Evolutionary conservation across 495 filamentous ascomycete species (phyloP).

Genomic region (Penicillium longicatenatum): DNA sequence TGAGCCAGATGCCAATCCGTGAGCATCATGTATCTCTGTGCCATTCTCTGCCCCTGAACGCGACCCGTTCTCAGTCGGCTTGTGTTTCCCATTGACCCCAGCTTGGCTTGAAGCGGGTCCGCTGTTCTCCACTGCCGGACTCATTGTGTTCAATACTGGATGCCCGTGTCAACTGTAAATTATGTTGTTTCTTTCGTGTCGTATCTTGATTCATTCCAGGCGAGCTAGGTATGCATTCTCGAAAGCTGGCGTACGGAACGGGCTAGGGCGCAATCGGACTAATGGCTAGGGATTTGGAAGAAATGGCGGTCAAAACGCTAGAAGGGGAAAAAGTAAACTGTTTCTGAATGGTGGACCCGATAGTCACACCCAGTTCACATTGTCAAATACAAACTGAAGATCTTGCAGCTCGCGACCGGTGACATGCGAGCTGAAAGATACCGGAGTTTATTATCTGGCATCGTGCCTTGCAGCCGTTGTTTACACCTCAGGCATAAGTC

Average conservation of each 20-base stretch:
- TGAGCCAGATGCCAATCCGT: slow-evolving; percentile 2
- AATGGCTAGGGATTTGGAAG: neutral
- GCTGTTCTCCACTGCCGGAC: slow-evolving; percentile 9
- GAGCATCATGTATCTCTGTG: neutral
- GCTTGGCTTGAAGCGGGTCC: slow-evolving; percentile 8
- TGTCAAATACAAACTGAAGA: neutral
- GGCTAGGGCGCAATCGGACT: slow-evolving; percentile 2
- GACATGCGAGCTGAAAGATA: neutral
- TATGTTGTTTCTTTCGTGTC: neutral
- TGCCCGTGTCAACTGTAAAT: neutral
- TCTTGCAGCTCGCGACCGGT: neutral
- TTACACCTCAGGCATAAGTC: neutral
- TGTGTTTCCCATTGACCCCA: slow-evolving; percentile 6
- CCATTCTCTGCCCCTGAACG: neutral
- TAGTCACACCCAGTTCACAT: slow-evolving; percentile 2
- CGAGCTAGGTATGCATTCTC: neutral
- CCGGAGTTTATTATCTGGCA: slow-evolving; percentile 1
- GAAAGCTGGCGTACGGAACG: neutral
- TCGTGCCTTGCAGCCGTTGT: slow-evolving; percentile 1
- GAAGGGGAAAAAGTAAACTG: neutral
- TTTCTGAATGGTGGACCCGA: neutral
- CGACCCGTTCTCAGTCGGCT: neutral
- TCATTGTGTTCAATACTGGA: slow-evolving; percentile 11
- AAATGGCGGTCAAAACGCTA: neutral
- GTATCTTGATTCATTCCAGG: neutral